phyloP scores from a whole-genome alignment of 2,329 filamentous ascomycete genomes.

The Daldinia sp. region DNA sequence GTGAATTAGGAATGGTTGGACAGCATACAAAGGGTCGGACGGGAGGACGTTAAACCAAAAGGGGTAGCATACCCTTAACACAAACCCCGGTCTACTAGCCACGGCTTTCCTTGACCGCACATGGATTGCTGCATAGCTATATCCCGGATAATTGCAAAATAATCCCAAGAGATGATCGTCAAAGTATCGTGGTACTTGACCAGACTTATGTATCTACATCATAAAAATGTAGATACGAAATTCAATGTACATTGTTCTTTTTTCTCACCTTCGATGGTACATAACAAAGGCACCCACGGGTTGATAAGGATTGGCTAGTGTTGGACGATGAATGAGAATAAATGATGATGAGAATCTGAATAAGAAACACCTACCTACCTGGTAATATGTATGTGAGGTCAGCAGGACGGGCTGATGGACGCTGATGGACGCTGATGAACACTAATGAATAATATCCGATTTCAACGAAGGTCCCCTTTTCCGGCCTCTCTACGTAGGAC shows the following conservation, averaged over 20 bases:
- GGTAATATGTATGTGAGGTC: constrained; percentile 30
- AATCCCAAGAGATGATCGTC: constrained; percentile 8
- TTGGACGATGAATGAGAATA: constrained; percentile 30
- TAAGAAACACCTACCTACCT: constrained; percentile 36
- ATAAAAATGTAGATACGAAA: neutral
- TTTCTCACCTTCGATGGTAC: constrained; percentile 12
- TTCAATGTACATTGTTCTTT: constrained; percentile 1
- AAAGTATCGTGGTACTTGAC: constrained; percentile 35
- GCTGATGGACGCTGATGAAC: constrained; percentile 14
- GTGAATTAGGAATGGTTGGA: constrained; percentile 12
- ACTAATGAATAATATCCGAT: constrained; percentile 19
- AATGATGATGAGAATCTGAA: constrained; percentile 42
- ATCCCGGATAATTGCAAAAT: constrained; percentile 36
- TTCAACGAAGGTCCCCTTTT: constrained; percentile 5
- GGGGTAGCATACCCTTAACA: constrained; percentile 39
- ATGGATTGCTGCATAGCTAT: constrained; percentile 27
- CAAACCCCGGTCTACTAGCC: constrained; percentile 18
- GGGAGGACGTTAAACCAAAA: constrained; percentile 42
- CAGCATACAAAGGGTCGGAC: constrained; percentile 7
- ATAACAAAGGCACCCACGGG: constrained; percentile 9
- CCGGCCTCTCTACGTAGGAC: constrained; percentile 18
- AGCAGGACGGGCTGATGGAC: constrained; percentile 27
- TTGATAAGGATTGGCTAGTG: constrained; percentile 27
- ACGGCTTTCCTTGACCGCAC: constrained; percentile 16
- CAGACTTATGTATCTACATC: constrained; percentile 3